Evolutionary conservation across 352 stramenopile genomes (phyloP).

Genomic region (Pythium monospermum): DNA sequence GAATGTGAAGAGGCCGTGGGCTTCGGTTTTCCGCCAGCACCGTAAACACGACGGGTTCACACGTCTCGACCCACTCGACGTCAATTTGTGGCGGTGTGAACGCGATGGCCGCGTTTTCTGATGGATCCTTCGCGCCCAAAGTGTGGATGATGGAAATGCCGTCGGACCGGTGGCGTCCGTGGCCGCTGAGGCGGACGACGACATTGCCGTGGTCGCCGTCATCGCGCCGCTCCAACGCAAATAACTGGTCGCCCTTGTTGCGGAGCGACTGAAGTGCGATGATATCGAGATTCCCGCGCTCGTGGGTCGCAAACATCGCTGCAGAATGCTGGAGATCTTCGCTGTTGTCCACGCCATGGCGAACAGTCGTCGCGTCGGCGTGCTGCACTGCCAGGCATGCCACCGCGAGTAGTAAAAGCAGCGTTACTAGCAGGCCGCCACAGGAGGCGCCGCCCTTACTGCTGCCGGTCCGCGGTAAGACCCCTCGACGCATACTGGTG

Average conservation of each 20-base stretch:
- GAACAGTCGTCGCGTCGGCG: background rate
- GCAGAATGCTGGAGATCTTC: background rate
- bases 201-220: background rate
- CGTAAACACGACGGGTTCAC: conserved; percentile 23
- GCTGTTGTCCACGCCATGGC: background rate
- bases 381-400: background rate
- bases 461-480: no score
- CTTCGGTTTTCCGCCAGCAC: conserved; percentile 40
- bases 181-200: conserved; percentile 8
- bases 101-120: conserved; percentile 13
- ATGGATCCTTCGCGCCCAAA: background rate
- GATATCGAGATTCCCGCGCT: background rate
- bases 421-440: background rate
- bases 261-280: background rate
- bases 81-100: conserved; percentile 34
- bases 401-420: background rate
- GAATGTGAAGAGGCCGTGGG: conserved; percentile 23
- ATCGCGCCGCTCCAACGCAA: background rate
- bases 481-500: no score
- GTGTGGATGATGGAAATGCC: conserved; percentile 37
- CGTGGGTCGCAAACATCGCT: background rate
- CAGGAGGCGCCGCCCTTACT: no score
- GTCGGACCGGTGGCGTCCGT: conserved; percentile 17
- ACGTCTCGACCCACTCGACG: conserved; percentile 35
- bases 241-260: background rate